These are phyloP conservation scores for Ambrosia trifida DNA, from an alignment of 129 eudicot species.

Conservation along the genomic window DNA sequence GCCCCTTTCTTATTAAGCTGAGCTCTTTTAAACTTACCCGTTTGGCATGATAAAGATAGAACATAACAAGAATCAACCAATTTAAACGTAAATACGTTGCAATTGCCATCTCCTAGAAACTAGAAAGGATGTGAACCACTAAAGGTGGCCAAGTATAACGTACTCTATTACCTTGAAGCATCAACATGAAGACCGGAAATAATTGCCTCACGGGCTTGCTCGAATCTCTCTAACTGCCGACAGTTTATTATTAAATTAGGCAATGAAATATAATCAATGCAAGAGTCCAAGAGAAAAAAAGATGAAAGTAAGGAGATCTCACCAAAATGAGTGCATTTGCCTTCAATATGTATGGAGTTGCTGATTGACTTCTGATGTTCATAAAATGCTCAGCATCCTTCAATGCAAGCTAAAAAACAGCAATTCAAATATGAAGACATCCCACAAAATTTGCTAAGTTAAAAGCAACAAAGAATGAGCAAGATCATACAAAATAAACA, in stretches of 20 bases:
- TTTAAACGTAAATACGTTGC: neutral
- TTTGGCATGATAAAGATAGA: neutral
- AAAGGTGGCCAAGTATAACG: neutral
- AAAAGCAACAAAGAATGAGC: constrained; percentile 30
- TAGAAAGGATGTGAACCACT: neutral
- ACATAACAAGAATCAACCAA: neutral
- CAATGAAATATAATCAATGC: neutral
- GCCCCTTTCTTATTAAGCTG: no score
- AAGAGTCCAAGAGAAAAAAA: neutral
- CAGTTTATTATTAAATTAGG: constrained; percentile 22
- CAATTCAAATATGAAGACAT: constrained; percentile 12
- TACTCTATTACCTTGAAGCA: constrained; percentile 65
- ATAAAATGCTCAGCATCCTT: constrained; percentile 94
- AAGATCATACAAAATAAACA: constrained; percentile 42
- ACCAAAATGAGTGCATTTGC: constrained; percentile 89
- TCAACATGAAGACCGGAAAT: constrained; percentile 80
- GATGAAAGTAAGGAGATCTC: constrained; percentile 18
- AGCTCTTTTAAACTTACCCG: neutral
- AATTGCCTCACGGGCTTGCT: constrained; percentile 72
- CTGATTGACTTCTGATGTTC: constrained; percentile 47
- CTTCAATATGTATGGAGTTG: constrained; percentile 60
- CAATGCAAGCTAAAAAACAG: constrained; percentile 74
- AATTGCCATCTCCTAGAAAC: neutral
- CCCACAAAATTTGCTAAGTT: neutral
- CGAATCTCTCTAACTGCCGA: constrained; percentile 91